Conservation (phyloP, 176 grass and related monocot species). For the Avena atlantica region DNA sequence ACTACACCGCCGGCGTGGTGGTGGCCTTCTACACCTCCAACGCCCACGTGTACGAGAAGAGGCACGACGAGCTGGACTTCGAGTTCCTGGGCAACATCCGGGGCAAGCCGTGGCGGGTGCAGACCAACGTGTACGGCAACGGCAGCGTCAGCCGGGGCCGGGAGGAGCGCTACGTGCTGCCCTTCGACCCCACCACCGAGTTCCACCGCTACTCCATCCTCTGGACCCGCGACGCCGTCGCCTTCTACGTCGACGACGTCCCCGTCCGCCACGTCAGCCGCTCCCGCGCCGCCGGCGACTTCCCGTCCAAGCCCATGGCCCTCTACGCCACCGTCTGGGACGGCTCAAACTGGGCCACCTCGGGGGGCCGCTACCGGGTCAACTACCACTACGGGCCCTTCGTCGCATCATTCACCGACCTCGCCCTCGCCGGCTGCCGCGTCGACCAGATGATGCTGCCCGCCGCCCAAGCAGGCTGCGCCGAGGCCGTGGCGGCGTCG, state of each 20-base stretch:
- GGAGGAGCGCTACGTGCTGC: constrained; percentile 81
- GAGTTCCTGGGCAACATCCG: constrained; percentile 91
- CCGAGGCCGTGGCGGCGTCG: constrained; percentile 34
- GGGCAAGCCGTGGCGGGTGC: constrained; percentile 77
- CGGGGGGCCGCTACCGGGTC: constrained; percentile 70
- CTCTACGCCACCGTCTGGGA: constrained; percentile 95
- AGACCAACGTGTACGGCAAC: constrained; percentile 93
- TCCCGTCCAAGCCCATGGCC: constrained; percentile 90
- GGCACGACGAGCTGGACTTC: constrained; percentile 89
- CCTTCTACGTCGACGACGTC: constrained; percentile 80
- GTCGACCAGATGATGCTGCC: neutral
- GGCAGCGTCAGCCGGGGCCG: constrained; percentile 75
- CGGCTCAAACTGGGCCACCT: constrained; percentile 81
- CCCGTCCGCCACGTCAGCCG: constrained; percentile 75
- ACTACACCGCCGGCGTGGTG: constrained; percentile 90
- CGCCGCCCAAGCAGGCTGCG: constrained; percentile 26
- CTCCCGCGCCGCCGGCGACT: constrained; percentile 59
- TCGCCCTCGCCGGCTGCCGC: constrained; percentile 75
- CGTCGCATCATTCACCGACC: constrained; percentile 73
- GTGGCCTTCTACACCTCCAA: constrained; percentile 94
- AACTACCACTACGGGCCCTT: constrained; percentile 83
- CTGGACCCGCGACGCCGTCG: constrained; percentile 48
- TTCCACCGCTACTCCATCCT: constrained; percentile 98
- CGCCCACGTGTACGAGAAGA: constrained; percentile 81
- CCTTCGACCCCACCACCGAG: constrained; percentile 83